Conservation (phyloP, 2,329 filamentous ascomycete species). For the Hypoxylon sp. region DNA sequence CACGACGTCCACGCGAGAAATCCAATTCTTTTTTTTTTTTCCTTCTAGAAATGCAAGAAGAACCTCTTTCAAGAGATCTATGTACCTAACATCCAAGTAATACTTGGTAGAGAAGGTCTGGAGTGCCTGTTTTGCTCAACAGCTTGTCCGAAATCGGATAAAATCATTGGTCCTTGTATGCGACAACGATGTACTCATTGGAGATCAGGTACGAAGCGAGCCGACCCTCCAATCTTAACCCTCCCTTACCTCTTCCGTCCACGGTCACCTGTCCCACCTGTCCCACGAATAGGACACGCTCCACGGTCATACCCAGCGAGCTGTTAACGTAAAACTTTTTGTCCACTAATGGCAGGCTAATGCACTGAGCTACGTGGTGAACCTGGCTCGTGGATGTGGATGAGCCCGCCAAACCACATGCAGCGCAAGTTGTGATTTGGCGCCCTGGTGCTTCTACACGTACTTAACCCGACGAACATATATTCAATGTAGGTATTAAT, state of each 20-base stretch:
- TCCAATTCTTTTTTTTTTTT: background rate
- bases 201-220: slow-evolving; percentile 23
- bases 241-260: slow-evolving; percentile 21
- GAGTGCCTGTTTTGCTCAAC: background rate
- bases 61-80: slow-evolving; percentile 2
- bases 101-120: slow-evolving; percentile 1
- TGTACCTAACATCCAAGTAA: slow-evolving; percentile 7
- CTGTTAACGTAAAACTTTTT: slow-evolving; percentile 30
- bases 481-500: background rate
- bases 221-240: slow-evolving; percentile 12
- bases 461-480: background rate
- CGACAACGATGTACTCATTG: slow-evolving; percentile 11
- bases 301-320: slow-evolving; percentile 11
- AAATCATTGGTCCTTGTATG: slow-evolving; percentile 23
- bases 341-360: slow-evolving; percentile 24
- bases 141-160: slow-evolving; percentile 37
- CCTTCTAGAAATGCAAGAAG: background rate
- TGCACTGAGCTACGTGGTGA: slow-evolving; percentile 18
- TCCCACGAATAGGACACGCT: slow-evolving; percentile 11
- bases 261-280: slow-evolving; percentile 14
- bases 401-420: slow-evolving; percentile 27
- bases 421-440: slow-evolving; percentile 19
- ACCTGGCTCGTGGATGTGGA: slow-evolving; percentile 23
- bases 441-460: slow-evolving; percentile 8
- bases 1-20: slow-evolving; percentile 1